Evolutionary conservation across 2,329 filamentous ascomycete species (phyloP), one percentile per base, ranked within the genome.

Genomic region (Grosmannia serpens): DNA sequence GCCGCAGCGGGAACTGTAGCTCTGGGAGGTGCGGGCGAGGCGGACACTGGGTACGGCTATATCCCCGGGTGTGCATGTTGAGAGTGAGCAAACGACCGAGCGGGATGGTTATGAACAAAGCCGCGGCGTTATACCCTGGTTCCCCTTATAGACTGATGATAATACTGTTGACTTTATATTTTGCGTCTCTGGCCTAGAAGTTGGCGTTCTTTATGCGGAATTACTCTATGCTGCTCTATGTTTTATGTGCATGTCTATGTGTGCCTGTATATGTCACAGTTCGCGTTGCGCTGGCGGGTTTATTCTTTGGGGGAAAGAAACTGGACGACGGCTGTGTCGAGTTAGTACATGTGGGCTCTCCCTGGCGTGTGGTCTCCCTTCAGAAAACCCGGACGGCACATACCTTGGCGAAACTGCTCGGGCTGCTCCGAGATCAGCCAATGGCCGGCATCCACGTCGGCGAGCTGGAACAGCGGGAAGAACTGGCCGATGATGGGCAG

Each of bases 401-500:
- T 69, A 90, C 88, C 85, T 77, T 81, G 75, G 67, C 85, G 82
- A 64, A 95, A 95, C 11, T 78, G 84, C 67, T 90, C 84, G 0
- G 90, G 89, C 65, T 90, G 86, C 75, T 95, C 90, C n/a, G 88
- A 89, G 62, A 92, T 91, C 6, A 95, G 75, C 90, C 90, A 95
- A 70, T 95, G 90, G 0, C 90, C 90, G 10, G 85, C 81, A 44
- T 94, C 85, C 35, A 95, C 74, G 71, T 92, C 87, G 54, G 77
- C 82, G 33, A 94, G 67, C 68, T 82, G 74, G 67, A 94, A 95
- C 27, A 77, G 77, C 13, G 90, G 90, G 67, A 95, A 95, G 73
- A 95, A 94, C 62, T 83, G 79, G 3, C 89, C 88, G 64, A 94
- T 86, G 22, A 87, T 73, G n/a, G 89, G 88, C 53, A 95, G 72